Conservation (phyloP, 257 asterid genomes). For the Nicotiana paniculata region DNA sequence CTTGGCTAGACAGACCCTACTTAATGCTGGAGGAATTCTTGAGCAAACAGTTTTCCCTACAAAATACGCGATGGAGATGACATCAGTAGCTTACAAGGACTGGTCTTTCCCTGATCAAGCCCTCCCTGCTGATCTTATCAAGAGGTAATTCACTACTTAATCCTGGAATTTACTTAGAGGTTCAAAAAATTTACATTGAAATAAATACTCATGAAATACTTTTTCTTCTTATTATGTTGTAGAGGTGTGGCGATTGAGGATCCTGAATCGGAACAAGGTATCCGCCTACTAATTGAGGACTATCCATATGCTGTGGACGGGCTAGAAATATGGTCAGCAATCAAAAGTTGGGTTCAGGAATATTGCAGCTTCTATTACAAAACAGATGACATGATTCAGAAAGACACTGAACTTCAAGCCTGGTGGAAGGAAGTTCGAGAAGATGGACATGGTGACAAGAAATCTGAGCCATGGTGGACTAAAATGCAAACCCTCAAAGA, state of each 20-base stretch:
- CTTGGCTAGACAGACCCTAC: slow-evolving; percentile 47
- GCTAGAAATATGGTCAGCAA: slow-evolving; percentile 76
- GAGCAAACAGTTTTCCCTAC: slow-evolving; percentile 56
- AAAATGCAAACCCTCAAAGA: slow-evolving; percentile 60
- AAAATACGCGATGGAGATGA: slow-evolving; percentile 50
- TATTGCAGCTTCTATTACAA: slow-evolving; percentile 64
- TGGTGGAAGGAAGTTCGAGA: slow-evolving; percentile 86
- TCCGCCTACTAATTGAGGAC: slow-evolving; percentile 61
- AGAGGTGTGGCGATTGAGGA: slow-evolving; percentile 71
- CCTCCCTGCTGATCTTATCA: slow-evolving; percentile 60
- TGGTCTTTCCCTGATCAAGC: slow-evolving; percentile 66
- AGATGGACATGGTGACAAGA: slow-evolving; percentile 69
- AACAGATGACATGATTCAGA: slow-evolving; percentile 36
- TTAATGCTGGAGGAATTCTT: slow-evolving; percentile 61
- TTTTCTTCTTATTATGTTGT: background rate
- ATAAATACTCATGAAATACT: background rate
- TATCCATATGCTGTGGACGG: slow-evolving; percentile 89
- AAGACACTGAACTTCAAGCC: slow-evolving; percentile 57
- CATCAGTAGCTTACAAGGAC: slow-evolving; percentile 39
- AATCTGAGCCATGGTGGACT: slow-evolving; percentile 73
- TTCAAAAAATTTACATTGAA: background rate
- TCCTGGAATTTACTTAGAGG: background rate
- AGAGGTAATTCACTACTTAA: slow-evolving; percentile 30
- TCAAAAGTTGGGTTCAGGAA: slow-evolving; percentile 64
- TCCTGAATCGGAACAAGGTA: slow-evolving; percentile 44